A percentile compares a stretch with the other conserved stretches of the same genome.
Evolutionary conservation across 352 stramenopile genomes (phyloP).

Genomic region (Albugo laibachii): DNA sequence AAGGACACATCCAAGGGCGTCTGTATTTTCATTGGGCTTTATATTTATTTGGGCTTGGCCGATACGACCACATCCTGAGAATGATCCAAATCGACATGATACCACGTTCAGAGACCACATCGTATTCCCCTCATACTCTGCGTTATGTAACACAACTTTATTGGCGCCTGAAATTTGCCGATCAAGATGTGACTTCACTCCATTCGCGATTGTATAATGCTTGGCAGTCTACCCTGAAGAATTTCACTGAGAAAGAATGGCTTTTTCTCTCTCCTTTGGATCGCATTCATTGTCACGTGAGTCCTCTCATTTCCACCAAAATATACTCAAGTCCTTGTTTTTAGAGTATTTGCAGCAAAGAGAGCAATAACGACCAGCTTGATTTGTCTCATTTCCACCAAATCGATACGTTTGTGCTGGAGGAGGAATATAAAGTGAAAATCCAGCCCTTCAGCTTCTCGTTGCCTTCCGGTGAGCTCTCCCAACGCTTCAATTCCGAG

Average conservation of each 20-base stretch:
- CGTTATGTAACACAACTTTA: slow-evolving; percentile 60
- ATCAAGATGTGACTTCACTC: slow-evolving; percentile 22
- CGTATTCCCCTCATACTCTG: slow-evolving; percentile 39
- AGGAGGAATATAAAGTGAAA: slow-evolving; percentile 16
- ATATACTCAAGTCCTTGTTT: neutral
- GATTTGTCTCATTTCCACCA: neutral
- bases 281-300: slow-evolving; percentile 34
- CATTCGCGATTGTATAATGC: slow-evolving; percentile 19
- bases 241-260: slow-evolving; percentile 8
- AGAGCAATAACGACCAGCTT: slow-evolving; percentile 3
- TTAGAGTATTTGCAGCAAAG: slow-evolving; percentile 1
- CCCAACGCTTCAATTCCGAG: neutral
- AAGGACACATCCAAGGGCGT: slow-evolving; percentile 39
- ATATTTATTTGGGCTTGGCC: slow-evolving; percentile 58
- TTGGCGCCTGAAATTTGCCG: slow-evolving; percentile 65
- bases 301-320: slow-evolving; percentile 1
- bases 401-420: neutral
- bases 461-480: slow-evolving; percentile 7
- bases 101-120: slow-evolving; percentile 14
- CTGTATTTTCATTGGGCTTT: slow-evolving; percentile 70
- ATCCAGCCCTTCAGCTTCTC: slow-evolving; percentile 42
- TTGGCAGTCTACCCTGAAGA: slow-evolving; percentile 13
- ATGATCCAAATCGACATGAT: slow-evolving; percentile 64
- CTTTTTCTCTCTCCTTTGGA: slow-evolving; percentile 24
- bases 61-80: slow-evolving; percentile 67